Evolutionary conservation across 768 basidiomycete species (phyloP).

Genomic region (Galerina sulciceps): DNA sequence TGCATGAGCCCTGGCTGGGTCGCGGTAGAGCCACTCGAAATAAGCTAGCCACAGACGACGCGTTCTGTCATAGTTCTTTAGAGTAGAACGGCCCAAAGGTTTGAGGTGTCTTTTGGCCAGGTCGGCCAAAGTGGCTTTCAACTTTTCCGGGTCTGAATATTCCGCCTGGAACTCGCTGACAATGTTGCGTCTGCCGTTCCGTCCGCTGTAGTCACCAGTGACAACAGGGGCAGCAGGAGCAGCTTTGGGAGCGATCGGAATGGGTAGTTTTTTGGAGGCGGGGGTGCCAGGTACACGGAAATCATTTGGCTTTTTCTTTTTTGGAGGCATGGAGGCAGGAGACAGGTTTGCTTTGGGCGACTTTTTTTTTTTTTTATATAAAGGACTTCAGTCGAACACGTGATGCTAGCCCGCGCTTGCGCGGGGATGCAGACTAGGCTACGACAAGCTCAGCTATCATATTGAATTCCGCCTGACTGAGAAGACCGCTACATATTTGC

Average conservation of each 20-base stretch:
- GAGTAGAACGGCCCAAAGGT: neutral
- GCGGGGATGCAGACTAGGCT: too few species aligned
- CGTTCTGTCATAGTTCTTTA: neutral
- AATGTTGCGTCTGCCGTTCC: neutral
- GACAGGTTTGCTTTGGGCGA: too few species aligned
- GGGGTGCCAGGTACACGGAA: neutral
- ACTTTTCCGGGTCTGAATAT: neutral
- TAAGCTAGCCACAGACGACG: neutral
- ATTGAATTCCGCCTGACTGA: too few species aligned
- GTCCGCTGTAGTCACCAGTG: neutral
- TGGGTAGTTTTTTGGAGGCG: neutral
- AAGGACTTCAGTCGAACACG: too few species aligned
- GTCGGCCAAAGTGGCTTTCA: neutral
- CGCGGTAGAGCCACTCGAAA: neutral
- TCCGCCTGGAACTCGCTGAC: neutral
- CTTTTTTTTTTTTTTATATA: too few species aligned
- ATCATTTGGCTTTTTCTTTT: neutral
- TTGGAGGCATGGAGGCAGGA: neutral
- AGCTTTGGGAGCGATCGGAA: too few species aligned
- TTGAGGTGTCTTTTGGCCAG: neutral
- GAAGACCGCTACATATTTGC: too few species aligned
- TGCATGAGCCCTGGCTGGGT: neutral
- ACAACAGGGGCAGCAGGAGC: too few species aligned
- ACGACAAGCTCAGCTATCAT: too few species aligned
- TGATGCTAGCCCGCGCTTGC: too few species aligned